Base-by-base conservation (phyloP, 176 grass and related monocot genomes). In the Luzula sylvatica region DNA sequence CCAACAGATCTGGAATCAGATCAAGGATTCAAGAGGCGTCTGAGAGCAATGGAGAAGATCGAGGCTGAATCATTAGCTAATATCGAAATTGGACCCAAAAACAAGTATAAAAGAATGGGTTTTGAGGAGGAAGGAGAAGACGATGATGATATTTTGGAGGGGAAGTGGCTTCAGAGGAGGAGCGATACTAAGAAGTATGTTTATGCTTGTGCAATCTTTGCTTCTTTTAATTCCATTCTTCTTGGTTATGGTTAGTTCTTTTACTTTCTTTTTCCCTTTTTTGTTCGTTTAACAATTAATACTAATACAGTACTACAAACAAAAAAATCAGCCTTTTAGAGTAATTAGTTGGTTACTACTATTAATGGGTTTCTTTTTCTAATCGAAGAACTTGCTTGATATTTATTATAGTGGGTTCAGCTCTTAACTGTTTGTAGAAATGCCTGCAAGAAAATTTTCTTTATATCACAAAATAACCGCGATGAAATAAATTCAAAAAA, bases 161-260 rank as follows among this genome's bases (percentile, higher is more conserved):
- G 71, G 72, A 78, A 27, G 43, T 61, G 67, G 68, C 40, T 55
- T 50, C 74, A 40, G 28, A 39, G 68, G 42, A 69, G 76, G 8
- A 46, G 30, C 46, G 46, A 38, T 2, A 71, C 64, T 32, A 66
- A 42, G 64, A 65, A 82, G n/a, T 81, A 71, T 74, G 86, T 76
- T 38, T 90, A 73, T 66, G 16, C 41, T 52, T 90, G 86, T 61
- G 86, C 86, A 20, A 55, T 90, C 41, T 74, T 90, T 63, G 86
- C 86, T 4, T 90, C 86, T 4, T 79, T 90, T 39, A 90, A 90
- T 67, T 70, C 27, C 46, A 74, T 90, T 53, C 75, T 90, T 51
- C 86, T 90, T n/a, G 86, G 86, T 0, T 90, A 90, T 62, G 86
- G 86, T 90, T 40, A 77, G 80, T 62, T 24, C 1, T 4, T 15